These are phyloP conservation scores for Halteria grandinella DNA, from an alignment of 73 alveolate genomes.

Conservation along the genomic window DNA sequence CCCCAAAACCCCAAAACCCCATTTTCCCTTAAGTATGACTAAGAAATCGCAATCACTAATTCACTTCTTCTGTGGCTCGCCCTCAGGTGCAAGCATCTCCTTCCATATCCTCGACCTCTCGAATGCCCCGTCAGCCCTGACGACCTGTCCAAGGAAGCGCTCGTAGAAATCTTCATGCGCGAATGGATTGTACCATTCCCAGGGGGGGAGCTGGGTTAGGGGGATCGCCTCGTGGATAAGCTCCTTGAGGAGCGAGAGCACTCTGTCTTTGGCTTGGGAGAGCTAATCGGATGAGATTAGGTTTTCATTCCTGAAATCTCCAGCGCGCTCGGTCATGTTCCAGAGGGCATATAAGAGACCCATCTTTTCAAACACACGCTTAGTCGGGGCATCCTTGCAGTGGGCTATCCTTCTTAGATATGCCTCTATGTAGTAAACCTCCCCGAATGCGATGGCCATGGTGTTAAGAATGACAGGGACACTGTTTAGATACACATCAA, in stretches of 20 bases:
- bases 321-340: conserved; percentile 25
- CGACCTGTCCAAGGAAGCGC: conserved; percentile 3
- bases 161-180: conserved; percentile 34
- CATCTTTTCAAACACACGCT: conserved; percentile 14
- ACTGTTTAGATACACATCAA: conserved; percentile 12
- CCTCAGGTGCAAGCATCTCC: neutral
- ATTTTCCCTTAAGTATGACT: neutral
- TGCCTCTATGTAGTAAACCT: conserved; percentile 18
- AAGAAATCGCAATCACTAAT: neutral
- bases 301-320: conserved; percentile 36
- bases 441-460: conserved; percentile 23
- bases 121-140: conserved; percentile 1
- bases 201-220: neutral
- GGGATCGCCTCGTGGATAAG: conserved; percentile 22
- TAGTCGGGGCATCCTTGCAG: conserved; percentile 1
- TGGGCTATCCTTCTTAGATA: conserved; percentile 17
- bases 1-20: conserved; percentile 22
- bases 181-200: neutral
- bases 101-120: neutral
- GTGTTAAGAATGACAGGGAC: conserved; percentile 11
- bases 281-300: neutral
- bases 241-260: neutral
- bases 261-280: neutral
- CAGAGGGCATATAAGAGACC: neutral
- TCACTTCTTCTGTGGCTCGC: too few relatives aligned